phyloP scores from a whole-genome alignment of 2,329 filamentous ascomycete genomes.

The Didymosphaeria variabile region DNA sequence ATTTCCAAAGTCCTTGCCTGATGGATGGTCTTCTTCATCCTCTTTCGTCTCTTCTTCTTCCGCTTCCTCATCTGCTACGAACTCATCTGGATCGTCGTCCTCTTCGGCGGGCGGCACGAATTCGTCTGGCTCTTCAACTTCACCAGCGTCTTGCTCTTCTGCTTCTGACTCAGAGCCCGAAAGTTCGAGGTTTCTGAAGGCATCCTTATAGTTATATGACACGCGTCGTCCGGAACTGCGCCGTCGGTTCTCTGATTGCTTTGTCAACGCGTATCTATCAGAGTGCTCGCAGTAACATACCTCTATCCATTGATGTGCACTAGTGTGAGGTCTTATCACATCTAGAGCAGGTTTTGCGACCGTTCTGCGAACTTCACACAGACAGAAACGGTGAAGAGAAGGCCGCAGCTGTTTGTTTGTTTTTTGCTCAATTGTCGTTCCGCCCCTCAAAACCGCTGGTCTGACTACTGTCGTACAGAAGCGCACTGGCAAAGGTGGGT shows the following conservation, averaged over 20 bases:
- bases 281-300: constrained; percentile 16
- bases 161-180: constrained; percentile 6
- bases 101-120: constrained; percentile 29
- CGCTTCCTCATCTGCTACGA: constrained; percentile 37
- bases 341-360: background rate
- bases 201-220: constrained; percentile 15
- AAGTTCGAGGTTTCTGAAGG: constrained; percentile 10
- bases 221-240: constrained; percentile 8
- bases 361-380: background rate
- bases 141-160: constrained; percentile 22
- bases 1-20: constrained; percentile 49
- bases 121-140: constrained; percentile 29
- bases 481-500: constrained; percentile 6
- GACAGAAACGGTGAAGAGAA: background rate
- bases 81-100: constrained; percentile 37
- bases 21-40: constrained; percentile 32
- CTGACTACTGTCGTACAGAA: background rate
- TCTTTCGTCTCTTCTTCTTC: constrained; percentile 29
- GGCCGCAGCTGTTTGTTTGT: background rate
- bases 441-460: background rate
- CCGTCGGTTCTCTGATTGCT: constrained; percentile 1
- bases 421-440: background rate
- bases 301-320: constrained; percentile 20
- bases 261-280: background rate
- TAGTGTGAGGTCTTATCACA: background rate